Conservation (phyloP, 495 filamentous ascomycete species). For the Rhypophila decipiens region DNA sequence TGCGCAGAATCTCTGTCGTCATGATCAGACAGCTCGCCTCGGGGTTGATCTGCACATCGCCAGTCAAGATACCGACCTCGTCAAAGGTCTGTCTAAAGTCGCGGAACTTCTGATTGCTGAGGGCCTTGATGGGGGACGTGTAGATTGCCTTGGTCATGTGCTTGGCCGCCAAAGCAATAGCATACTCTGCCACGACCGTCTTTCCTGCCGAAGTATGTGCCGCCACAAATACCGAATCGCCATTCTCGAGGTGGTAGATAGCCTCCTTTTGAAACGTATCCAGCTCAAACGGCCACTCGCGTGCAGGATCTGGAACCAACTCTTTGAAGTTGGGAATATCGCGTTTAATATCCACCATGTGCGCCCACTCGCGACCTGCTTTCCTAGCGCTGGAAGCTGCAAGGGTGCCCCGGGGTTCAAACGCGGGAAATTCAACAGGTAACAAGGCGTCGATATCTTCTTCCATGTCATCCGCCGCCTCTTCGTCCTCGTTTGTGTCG, state of each 20-base stretch:
- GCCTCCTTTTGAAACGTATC: constrained; percentile 99
- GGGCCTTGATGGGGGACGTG: constrained; percentile 95
- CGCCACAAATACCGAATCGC: constrained; percentile 98
- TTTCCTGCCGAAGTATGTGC: constrained; percentile 97
- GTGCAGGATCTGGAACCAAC: constrained; percentile 91
- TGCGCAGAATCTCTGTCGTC: constrained; percentile 96
- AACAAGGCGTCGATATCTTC: constrained; percentile 89
- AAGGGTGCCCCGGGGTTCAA: constrained; percentile 79
- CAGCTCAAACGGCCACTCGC: constrained; percentile 93
- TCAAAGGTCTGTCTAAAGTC: constrained; percentile 87
- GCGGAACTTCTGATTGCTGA: constrained; percentile 97
- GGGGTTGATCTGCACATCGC: constrained; percentile 96
- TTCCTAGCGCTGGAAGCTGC: constrained; percentile 63
- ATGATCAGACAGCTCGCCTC: constrained; percentile 98
- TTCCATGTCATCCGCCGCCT: constrained; percentile 53
- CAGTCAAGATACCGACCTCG: constrained; percentile 94
- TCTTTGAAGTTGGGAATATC: constrained; percentile 88
- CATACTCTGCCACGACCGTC: constrained; percentile 97
- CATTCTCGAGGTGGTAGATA: constrained; percentile 92
- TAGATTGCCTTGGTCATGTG: constrained; percentile 99
- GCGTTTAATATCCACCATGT: constrained; percentile 91
- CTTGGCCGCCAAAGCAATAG: constrained; percentile 87
- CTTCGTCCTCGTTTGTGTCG: constrained; percentile 32
- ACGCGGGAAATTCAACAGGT: constrained; percentile 85
- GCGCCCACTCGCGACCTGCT: constrained; percentile 85